phyloP scores from a whole-genome alignment of 164 flowering plant species.

The Vitis vinifera region ASM3070453v1 NC_081820.1:2574501-2575000 shows the following conservation, averaged over 20 bases:
- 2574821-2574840: slow-evolving; percentile 41
- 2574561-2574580: too few species aligned
- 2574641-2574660: too few species aligned
- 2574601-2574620: too few species aligned
- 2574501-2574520: too few species aligned
- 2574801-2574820: slow-evolving; percentile 34
- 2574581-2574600: too few species aligned
- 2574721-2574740: background rate
- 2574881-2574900: background rate
- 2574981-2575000: slow-evolving; percentile 42
- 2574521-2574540: too few species aligned
- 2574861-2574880: slow-evolving; percentile 5
- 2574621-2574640: too few species aligned
- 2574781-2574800: slow-evolving; percentile 32
- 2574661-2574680: too few species aligned
- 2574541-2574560: too few species aligned
- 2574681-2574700: too few species aligned
- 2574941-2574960: slow-evolving; percentile 43
- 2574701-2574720: too few species aligned
- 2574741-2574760: slow-evolving; percentile 41
- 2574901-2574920: background rate
- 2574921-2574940: slow-evolving; percentile 28
- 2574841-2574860: slow-evolving; percentile 44
- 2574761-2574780: slow-evolving; percentile 38
- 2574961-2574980: slow-evolving; percentile 49